A percentile compares a stretch with the other conserved stretches of the same genome.
Evolutionary conservation across 179 eudicot genomes (phyloP).

Genomic region (Nepenthes alata): DNA sequence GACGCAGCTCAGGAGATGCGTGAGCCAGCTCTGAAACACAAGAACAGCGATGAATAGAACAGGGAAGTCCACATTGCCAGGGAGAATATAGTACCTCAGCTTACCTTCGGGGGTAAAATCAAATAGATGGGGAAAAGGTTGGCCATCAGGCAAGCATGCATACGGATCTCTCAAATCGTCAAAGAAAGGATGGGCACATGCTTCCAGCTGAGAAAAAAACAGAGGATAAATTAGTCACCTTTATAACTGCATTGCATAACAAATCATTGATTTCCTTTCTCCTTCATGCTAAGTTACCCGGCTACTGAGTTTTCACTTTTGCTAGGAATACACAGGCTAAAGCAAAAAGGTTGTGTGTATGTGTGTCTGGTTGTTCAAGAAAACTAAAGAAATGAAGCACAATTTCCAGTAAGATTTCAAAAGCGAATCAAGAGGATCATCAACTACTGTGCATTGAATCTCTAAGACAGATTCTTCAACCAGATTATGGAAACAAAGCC

Average conservation of each 20-base stretch:
- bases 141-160: slow-evolving; percentile 60
- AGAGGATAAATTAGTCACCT: not conserved
- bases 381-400: too few species aligned
- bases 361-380: too few species aligned
- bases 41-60: not conserved
- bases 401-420: too few species aligned
- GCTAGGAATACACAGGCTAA: too few species aligned
- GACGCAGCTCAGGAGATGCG: slow-evolving; percentile 47
- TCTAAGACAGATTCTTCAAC: too few species aligned
- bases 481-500: not conserved
- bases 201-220: slow-evolving; percentile 56
- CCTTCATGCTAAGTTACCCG: too few species aligned
- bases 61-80: not conserved
- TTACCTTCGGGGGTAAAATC: slow-evolving; percentile 72
- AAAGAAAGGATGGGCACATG: slow-evolving; percentile 92
- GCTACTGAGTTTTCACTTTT: too few species aligned
- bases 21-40: slow-evolving; percentile 48
- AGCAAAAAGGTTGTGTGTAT: too few species aligned
- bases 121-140: slow-evolving; percentile 62
- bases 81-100: not conserved
- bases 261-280: too few species aligned
- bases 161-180: slow-evolving; percentile 69
- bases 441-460: too few species aligned
- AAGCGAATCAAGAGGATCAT: not conserved
- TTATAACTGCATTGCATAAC: too few species aligned